Evolutionary conservation across 257 asterid species (phyloP).

Genomic region (Petrea volubilis): DNA sequence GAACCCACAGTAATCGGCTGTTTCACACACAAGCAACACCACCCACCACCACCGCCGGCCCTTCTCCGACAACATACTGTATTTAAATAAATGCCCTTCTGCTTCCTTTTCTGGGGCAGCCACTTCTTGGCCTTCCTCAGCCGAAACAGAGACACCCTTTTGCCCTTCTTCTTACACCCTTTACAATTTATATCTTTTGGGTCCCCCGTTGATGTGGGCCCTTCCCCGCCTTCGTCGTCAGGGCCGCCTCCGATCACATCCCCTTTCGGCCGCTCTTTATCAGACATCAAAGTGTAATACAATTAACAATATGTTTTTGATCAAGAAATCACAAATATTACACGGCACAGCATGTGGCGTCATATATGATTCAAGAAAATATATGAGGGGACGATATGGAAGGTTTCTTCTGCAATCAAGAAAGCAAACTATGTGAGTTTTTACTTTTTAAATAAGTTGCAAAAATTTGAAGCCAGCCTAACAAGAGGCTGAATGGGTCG

Average conservation of each 20-base stretch:
- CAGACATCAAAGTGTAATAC: constrained; percentile 60
- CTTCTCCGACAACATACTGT: constrained; percentile 38
- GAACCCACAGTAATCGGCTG: constrained; percentile 56
- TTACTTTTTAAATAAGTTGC: not conserved
- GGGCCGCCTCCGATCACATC: constrained; percentile 23
- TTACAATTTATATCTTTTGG: constrained; percentile 22
- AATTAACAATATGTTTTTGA: not conserved
- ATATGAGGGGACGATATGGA: not conserved
- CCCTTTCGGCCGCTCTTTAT: constrained; percentile 27
- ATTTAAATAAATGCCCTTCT: constrained; percentile 38
- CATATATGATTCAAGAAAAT: constrained; percentile 24
- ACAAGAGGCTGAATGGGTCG: not conserved
- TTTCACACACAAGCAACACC: constrained; percentile 51
- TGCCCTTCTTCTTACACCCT: constrained; percentile 37
- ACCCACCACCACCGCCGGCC: constrained; percentile 26
- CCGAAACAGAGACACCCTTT: constrained; percentile 39
- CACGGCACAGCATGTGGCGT: constrained; percentile 27
- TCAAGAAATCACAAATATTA: constrained; percentile 9
- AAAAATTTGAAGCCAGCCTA: not conserved
- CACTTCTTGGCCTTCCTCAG: constrained; percentile 50
- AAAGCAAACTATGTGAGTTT: too few species aligned
- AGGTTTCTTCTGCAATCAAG: not conserved
- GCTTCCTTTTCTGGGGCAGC: constrained; percentile 38
- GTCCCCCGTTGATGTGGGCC: constrained; percentile 21
- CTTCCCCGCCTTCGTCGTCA: constrained; percentile 32